A percentile compares a stretch with the other conserved stretches of the same genome.
phyloP scores from a whole-genome alignment of 139 green algal species.

The Pseudopediastrum boryanum region DNA sequence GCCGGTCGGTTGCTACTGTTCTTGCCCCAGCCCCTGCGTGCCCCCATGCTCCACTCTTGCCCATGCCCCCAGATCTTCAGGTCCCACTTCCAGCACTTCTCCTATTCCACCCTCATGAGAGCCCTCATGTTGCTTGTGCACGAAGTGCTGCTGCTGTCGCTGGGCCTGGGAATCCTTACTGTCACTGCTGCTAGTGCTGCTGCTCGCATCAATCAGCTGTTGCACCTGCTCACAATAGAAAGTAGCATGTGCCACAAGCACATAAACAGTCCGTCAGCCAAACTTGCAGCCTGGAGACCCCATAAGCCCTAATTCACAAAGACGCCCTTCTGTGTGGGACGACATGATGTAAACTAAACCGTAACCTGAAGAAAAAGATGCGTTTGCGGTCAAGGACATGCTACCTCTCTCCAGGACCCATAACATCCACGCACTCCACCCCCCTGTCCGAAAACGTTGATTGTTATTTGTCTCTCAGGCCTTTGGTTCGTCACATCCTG shows the following conservation, averaged over 20 bases:
- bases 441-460: no score
- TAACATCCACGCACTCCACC: no score
- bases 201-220: background rate
- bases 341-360: conserved; percentile 5
- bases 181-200: background rate
- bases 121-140: background rate
- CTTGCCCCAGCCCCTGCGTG: no score
- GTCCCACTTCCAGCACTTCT: conserved; percentile 10
- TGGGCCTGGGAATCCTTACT: background rate
- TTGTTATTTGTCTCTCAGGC: no score
- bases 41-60: conserved; percentile 15
- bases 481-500: no score
- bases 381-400: background rate
- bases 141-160: background rate
- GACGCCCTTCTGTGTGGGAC: conserved; percentile 9
- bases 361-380: background rate
- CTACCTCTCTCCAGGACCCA: no score
- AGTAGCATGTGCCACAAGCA: background rate
- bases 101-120: background rate
- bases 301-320: background rate
- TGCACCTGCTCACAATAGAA: background rate
- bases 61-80: conserved; percentile 19
- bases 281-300: background rate
- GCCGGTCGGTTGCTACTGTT: conserved; percentile 21
- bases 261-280: background rate